Base-by-base conservation (phyloP, 441 rosid species). In the Geranium incanum region DNA sequence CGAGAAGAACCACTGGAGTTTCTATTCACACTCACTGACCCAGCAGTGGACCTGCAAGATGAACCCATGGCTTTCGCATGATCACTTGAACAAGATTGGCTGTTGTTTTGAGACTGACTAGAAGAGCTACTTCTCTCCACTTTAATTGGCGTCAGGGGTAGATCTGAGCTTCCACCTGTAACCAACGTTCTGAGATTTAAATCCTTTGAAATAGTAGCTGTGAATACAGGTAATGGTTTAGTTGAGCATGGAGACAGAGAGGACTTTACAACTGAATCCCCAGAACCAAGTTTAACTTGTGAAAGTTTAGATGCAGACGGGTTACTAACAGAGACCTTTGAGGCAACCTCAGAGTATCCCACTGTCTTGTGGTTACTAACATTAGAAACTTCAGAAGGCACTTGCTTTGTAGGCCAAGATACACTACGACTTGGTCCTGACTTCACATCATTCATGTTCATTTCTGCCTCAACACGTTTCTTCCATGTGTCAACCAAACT, bases 401-500 rank as follows among this genome's bases (percentile, higher is more conserved):
- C 88, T 21, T 86, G 69, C 71, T 89, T 89, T 7, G 86, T 81
- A 70, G 91, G 81, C 92, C 96, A 88, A 4, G 89, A 36, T 19
- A 75, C 89, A 76, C 78, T 83, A 75, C 83, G 98, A 67, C 80
- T 84, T 37, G 91, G 78, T 21, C 89, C 90, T 68, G 91, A 77
- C 79, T 85, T 92, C 4, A 88, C 87, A 81, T 95, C 96, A 3
- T 69, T 66, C 9, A 77, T 77, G 57, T 69, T 77, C 98, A 92
- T 92, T 79, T 95, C 99, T 74, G 90, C 95, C 81, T 89, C 98
- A 16, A 95, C 99, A 37, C 96, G 92, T 79, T 86, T 92, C 84
- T 95, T 95, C 99, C 99, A 95, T 28, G 92, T 91, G 81, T 95
- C 99, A 74, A 95, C 99, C 60, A 95, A 81, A 74, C 90, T 87